Evolutionary conservation across 2,329 filamentous ascomycete species (phyloP).

Genomic region (Penicillium sp.): DNA sequence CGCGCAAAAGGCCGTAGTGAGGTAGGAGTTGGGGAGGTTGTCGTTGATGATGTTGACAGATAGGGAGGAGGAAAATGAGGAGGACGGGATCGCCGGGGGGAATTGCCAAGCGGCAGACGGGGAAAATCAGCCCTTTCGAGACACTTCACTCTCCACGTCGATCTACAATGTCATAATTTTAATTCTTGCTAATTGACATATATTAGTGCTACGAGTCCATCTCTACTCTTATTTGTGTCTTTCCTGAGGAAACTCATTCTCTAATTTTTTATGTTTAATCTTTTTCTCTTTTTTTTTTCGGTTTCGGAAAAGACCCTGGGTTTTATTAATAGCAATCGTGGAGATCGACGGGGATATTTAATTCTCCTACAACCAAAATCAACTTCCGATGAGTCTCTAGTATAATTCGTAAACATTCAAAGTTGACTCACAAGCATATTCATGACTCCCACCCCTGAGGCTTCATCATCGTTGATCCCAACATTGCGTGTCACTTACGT

Average conservation of each 20-base stretch:
- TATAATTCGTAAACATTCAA: background rate
- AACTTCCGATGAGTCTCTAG: background rate
- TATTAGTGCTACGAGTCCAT: background rate
- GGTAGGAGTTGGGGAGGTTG: background rate
- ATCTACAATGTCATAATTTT: background rate
- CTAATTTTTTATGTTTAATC: background rate
- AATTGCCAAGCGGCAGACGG: constrained; percentile 17
- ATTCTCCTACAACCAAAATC: background rate
- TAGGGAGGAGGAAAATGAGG: constrained; percentile 19
- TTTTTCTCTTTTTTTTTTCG: background rate
- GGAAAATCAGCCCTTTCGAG: constrained; percentile 7
- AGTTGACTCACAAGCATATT: too few species aligned
- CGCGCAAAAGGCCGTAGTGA: constrained; percentile 6
- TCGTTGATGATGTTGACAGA: constrained; percentile 6
- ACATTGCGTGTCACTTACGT: constrained; percentile 3
- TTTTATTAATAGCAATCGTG: background rate
- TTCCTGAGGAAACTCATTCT: background rate
- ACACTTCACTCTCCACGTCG: constrained; percentile 1
- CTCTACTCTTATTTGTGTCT: background rate
- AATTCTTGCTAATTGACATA: background rate
- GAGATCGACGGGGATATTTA: background rate
- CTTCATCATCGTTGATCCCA: background rate
- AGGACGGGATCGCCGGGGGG: constrained; percentile 22
- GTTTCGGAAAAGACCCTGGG: background rate
- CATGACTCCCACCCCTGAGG: background rate